These are phyloP conservation scores for Saturnispora saitoi DNA, from an alignment of 805 yeast species.

Conservation along the genomic window DNA sequence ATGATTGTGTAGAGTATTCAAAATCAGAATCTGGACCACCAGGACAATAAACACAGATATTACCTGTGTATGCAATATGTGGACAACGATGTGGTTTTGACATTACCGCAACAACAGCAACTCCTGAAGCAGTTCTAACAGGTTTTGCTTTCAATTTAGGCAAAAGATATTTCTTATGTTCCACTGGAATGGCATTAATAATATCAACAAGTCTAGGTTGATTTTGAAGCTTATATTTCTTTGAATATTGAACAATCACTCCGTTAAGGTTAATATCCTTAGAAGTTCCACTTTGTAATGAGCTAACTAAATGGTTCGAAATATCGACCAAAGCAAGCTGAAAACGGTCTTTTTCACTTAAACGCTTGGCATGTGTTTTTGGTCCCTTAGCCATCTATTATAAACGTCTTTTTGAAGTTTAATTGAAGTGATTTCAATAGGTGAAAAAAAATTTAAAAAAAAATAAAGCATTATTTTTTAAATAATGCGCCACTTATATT, in stretches of 20 bases:
- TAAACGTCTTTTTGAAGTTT: not conserved
- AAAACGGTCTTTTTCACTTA: constrained; percentile 91
- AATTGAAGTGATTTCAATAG: not conserved
- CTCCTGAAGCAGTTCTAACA: constrained; percentile 96
- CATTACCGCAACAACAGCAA: constrained; percentile 99
- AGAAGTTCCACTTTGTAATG: constrained; percentile 47
- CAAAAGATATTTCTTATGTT: constrained; percentile 79
- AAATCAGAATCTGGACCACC: constrained; percentile 99
- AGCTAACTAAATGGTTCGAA: constrained; percentile 73
- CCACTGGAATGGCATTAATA: constrained; percentile 91
- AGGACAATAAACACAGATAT: constrained; percentile 96
- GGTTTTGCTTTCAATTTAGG: constrained; percentile 98
- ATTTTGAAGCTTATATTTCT: constrained; percentile 81
- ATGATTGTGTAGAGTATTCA: constrained; percentile 95
- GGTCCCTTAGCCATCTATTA: constrained; percentile 22
- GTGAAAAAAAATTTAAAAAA: not conserved
- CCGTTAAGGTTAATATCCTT: constrained; percentile 88
- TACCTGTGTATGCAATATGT: constrained; percentile 97
- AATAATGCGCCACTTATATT: not conserved
- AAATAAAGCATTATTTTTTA: not conserved
- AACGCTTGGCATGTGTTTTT: constrained; percentile 52
- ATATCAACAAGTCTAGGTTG: constrained; percentile 95
- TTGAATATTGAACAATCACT: constrained; percentile 72
- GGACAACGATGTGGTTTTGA: constrained; percentile 99
- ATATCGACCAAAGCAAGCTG: constrained; percentile 89